These are phyloP conservation scores for Ocimum tenuiflorum DNA, from an alignment of 257 asterid species.

Conservation along the genomic window DNA sequence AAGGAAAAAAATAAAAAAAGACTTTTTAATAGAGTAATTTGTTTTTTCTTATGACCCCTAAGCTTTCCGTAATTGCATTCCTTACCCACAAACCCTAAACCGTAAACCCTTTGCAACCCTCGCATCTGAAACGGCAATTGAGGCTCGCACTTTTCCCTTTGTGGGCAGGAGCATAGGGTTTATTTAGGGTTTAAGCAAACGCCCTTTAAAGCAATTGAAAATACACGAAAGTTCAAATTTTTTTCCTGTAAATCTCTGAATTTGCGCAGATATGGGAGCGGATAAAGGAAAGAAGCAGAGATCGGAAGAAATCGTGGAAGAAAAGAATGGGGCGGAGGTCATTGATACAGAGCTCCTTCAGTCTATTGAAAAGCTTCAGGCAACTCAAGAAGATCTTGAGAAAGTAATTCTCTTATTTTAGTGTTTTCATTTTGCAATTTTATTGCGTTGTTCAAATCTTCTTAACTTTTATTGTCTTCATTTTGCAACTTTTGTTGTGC, in stretches of 20 bases:
- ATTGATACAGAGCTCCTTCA: constrained; percentile 49
- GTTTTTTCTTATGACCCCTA: not conserved
- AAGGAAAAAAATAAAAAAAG: constrained; percentile 3
- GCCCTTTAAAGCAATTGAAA: not conserved
- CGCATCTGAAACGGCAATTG: constrained; percentile 7
- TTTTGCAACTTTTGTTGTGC: not conserved
- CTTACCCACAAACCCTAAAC: constrained; percentile 9
- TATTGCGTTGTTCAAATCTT: not conserved
- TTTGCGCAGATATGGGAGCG: constrained; percentile 44
- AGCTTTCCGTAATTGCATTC: not conserved
- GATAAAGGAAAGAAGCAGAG: constrained; percentile 82
- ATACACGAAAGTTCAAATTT: not conserved
- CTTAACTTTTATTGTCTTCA: not conserved
- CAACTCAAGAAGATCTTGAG: constrained; percentile 83
- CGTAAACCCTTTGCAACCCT: not conserved
- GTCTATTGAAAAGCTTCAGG: constrained; percentile 73
- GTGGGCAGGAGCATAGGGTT: constrained; percentile 32
- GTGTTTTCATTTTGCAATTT: not conserved
- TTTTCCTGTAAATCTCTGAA: constrained; percentile 1
- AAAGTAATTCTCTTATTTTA: constrained; percentile 31
- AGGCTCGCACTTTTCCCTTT: not conserved
- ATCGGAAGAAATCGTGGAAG: constrained; percentile 40
- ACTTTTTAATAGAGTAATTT: not conserved
- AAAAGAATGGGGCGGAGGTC: constrained; percentile 29
- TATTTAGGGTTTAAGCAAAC: constrained; percentile 49